Base-by-base conservation (phyloP, 192 early-diverging fungal species). In the Backusella circina region DNA sequence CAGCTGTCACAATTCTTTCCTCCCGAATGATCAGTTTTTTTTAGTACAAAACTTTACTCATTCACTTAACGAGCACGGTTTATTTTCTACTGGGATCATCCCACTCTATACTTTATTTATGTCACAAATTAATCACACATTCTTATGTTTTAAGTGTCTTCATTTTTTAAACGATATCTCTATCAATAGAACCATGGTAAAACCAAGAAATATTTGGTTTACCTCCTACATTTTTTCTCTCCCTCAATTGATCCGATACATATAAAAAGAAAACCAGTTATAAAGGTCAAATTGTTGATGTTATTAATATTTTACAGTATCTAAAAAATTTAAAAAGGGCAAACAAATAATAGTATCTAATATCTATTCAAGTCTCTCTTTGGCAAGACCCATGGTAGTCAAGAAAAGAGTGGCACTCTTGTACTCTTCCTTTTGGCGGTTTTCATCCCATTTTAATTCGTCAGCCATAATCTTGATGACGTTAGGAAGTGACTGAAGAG, bases 381-480 rank as follows among this genome's bases (percentile, higher is more conserved):
- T 61, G 3, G 54, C 21, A 61, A 99, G 87, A n/a, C 97, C 97
- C 97, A 99, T 99, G 38, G 93, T 93, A 3, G 81, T 87, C 80
- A 99, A 86, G 85, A 93, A 99, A 73, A 86, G 82, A 77, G 91
- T 85, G 0, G 91, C 92, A 36, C 91, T 85, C 65, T 87, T 85
- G 77, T 82, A 82, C 83, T 99, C 95, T 70, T 87, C 51, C 26
- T 73, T 67, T 82, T 93, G 88, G 70, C 93, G 88, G 32, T 83
- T 82, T 2, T 83, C 67, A 70, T 82, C 75, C 97, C 97, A 99
- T 31, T 82, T 76, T 23, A 99, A 90, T 82, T 99, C 97, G 33
- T 87, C 84, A 0, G 91, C 85, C 97, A 99, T 97, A 72, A 99
- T 96, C 70, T 94, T 93, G 39, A 97, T 89, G 13, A 99, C 91